Percentiles rank a stretch among this genome's conserved stretches.
These are phyloP conservation scores for Trametes gibbosa DNA, from an alignment of 768 basidiomycete genomes.

Conservation along the genomic window DNA sequence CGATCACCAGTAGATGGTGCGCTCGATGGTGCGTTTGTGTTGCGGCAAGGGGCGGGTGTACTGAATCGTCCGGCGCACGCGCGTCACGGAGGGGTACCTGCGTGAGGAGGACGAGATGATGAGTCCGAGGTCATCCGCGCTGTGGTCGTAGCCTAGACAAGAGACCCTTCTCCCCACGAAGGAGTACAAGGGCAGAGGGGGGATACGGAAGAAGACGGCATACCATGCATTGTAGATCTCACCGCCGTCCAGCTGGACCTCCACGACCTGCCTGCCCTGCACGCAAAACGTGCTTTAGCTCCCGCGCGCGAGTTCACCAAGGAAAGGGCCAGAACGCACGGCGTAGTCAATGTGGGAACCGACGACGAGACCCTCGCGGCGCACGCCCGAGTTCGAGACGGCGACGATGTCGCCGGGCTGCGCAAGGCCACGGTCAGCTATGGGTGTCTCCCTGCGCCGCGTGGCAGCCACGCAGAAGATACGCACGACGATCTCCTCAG, in stretches of 20 bases:
- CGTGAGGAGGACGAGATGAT: no score
- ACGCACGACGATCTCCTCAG: constrained; percentile 35
- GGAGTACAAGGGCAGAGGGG: background rate
- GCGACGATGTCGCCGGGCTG: constrained; percentile 82
- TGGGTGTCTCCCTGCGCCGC: background rate
- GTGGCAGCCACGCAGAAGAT: background rate
- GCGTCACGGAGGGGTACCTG: constrained; percentile 78
- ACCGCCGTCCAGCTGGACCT: constrained; percentile 54
- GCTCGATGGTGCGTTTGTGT: constrained; percentile 63
- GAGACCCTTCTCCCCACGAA: no score
- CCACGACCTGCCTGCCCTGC: constrained; percentile 82
- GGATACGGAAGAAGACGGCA: constrained; percentile 2
- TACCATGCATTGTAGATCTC: constrained; percentile 71
- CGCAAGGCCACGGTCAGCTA: background rate
- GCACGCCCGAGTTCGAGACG: constrained; percentile 62
- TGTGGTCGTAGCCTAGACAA: no score
- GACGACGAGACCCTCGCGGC: constrained; percentile 77
- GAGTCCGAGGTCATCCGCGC: no score
- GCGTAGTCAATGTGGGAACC: constrained; percentile 69
- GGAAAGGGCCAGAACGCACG: constrained; percentile 41
- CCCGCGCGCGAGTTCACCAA: background rate
- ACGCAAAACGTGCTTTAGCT: background rate
- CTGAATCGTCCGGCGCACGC: constrained; percentile 70
- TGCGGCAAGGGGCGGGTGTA: constrained; percentile 47
- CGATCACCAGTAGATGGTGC: constrained; percentile 71